Percentiles rank a stretch among this genome's conserved stretches.
These are phyloP conservation scores for Citrus maxima DNA, from an alignment of 345 rosid species.

Conservation along the genomic window DNA sequence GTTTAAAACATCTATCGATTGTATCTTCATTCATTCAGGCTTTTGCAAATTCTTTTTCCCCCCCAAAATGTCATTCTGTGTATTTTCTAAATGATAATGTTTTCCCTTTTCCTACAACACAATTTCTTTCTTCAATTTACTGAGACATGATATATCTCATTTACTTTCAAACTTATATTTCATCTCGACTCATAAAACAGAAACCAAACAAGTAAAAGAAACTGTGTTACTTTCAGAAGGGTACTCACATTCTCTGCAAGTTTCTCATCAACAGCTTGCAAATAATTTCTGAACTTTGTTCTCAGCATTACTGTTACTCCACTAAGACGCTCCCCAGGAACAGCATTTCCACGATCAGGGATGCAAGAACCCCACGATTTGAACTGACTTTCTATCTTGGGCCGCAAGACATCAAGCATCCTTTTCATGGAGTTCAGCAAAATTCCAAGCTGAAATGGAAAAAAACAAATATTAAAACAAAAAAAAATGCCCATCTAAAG, in stretches of 20 bases:
- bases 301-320: slow-evolving; percentile 96
- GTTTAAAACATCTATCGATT: neutral
- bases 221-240: neutral
- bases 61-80: neutral
- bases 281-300: slow-evolving; percentile 80
- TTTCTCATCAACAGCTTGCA: slow-evolving; percentile 91
- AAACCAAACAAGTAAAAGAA: neutral
- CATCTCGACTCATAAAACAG: neutral
- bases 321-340: slow-evolving; percentile 87
- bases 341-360: slow-evolving; percentile 75
- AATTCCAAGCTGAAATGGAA: slow-evolving; percentile 66
- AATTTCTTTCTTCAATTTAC: neutral
- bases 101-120: neutral
- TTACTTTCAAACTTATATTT: neutral
- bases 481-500: slow-evolving; percentile 6
- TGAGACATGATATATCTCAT: neutral
- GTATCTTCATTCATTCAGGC: neutral
- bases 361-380: slow-evolving; percentile 95
- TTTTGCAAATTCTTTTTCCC: too few species aligned
- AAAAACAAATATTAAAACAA: slow-evolving; percentile 14
- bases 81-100: neutral
- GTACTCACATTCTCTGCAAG: slow-evolving; percentile 86
- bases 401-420: slow-evolving; percentile 83
- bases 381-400: slow-evolving; percentile 75
- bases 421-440: slow-evolving; percentile 91